These are phyloP conservation scores for Cyberlindnera lachancei DNA, from an alignment of 805 yeast species.

Conservation along the genomic window DNA sequence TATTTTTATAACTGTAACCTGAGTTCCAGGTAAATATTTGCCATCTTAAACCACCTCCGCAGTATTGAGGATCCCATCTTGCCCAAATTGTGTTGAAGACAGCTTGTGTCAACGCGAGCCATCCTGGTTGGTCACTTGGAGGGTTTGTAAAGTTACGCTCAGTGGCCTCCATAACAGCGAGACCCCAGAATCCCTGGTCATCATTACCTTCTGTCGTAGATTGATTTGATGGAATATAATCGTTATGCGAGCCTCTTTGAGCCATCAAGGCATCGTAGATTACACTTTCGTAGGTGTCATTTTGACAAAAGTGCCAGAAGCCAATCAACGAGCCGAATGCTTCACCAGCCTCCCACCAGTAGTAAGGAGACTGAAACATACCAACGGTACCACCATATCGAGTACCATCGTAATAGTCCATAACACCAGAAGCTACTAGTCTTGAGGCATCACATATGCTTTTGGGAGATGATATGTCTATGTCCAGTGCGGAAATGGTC, in stretches of 20 bases:
- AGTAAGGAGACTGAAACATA: slow-evolving; percentile 65
- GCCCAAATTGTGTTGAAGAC: slow-evolving; percentile 55
- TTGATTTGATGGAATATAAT: slow-evolving; percentile 58
- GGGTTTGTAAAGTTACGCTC: slow-evolving; percentile 56
- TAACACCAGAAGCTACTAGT: slow-evolving; percentile 50
- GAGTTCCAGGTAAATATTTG: slow-evolving; percentile 66
- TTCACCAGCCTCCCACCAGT: slow-evolving; percentile 94
- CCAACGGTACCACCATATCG: slow-evolving; percentile 64
- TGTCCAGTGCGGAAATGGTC: slow-evolving; percentile 22
- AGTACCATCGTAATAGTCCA: slow-evolving; percentile 65
- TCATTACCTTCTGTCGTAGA: slow-evolving; percentile 66
- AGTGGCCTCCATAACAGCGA: slow-evolving; percentile 57
- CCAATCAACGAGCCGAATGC: slow-evolving; percentile 66
- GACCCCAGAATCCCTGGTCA: slow-evolving; percentile 72
- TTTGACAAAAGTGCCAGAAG: slow-evolving; percentile 62
- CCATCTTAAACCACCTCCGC: slow-evolving; percentile 69
- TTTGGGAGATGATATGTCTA: slow-evolving; percentile 32
- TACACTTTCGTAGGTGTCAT: slow-evolving; percentile 53
- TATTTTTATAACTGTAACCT: slow-evolving; percentile 59
- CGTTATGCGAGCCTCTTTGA: slow-evolving; percentile 40
- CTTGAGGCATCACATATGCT: slow-evolving; percentile 54
- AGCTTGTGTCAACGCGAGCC: slow-evolving; percentile 58
- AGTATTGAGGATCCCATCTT: slow-evolving; percentile 49
- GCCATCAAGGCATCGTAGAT: slow-evolving; percentile 49
- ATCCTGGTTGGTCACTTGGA: slow-evolving; percentile 36